Evolutionary conservation across 192 early-diverging fungal genomes (phyloP).

Genomic region (Coemansia sp.): DNA sequence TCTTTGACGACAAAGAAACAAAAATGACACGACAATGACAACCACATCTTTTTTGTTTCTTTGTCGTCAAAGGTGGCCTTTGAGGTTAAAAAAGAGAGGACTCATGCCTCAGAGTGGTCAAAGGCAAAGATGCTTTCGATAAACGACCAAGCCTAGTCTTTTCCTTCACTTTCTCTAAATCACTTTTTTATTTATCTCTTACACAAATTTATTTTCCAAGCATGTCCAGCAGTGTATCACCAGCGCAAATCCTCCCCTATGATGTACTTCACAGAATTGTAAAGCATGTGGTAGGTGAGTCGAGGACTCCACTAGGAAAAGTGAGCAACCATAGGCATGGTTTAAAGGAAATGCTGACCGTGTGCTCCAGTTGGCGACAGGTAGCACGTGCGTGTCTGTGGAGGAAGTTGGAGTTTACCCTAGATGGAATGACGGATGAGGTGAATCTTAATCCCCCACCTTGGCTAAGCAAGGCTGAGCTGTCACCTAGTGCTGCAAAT

Average conservation of each 20-base stretch:
- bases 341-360: conserved; percentile 7
- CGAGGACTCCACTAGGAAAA: not conserved
- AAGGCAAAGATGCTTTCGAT: no score
- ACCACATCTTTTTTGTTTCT: no score
- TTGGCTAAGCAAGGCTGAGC: not conserved
- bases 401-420: not conserved
- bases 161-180: not conserved
- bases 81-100: no score
- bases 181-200: not conserved
- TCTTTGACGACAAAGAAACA: no score
- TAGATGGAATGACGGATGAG: not conserved
- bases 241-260: not conserved
- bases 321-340: no score
- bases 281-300: not conserved
- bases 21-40: no score
- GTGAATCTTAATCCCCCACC: not conserved
- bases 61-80: no score
- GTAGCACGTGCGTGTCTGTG: not conserved
- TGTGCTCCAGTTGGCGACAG: conserved; percentile 1
- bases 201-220: not conserved
- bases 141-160: no score
- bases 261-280: not conserved
- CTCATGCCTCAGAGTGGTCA: no score
- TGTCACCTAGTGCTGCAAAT: not conserved
- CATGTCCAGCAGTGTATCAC: not conserved